Evolutionary conservation across 345 rosid genomes (phyloP).

Genomic region (Cardamine occulta): DNA sequence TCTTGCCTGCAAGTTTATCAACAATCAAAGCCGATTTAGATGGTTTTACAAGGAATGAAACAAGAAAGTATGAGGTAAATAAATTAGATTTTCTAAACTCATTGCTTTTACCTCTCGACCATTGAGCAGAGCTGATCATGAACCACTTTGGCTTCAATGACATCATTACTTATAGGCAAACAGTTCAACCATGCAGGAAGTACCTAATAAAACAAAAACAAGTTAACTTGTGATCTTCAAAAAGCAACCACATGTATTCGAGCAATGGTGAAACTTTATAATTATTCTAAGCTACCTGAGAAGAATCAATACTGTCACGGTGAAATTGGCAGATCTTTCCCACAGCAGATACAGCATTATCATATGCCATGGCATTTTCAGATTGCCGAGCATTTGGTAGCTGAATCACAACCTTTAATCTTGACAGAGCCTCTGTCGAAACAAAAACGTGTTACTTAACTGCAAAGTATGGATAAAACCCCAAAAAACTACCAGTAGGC

Average conservation of each 20-base stretch:
- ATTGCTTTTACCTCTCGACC: conserved; percentile 78
- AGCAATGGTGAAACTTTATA: background rate
- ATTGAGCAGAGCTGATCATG: conserved; percentile 94
- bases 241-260: background rate
- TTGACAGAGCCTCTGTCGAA: conserved; percentile 89
- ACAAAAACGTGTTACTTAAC: conserved; percentile 35
- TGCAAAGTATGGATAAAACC: background rate
- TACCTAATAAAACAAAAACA: conserved; percentile 51
- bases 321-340: conserved; percentile 96
- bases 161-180: conserved; percentile 88
- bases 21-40: conserved; percentile 18
- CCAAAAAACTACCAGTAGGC: conserved; percentile 5
- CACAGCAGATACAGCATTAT: conserved; percentile 98
- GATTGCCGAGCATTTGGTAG: conserved; percentile 80
- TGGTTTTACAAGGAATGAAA: background rate
- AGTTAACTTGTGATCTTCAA: conserved; percentile 1
- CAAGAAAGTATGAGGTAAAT: background rate
- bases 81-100: background rate
- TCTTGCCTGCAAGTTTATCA: conserved; percentile 71
- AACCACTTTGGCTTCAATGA: conserved; percentile 96
- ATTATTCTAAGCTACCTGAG: conserved; percentile 62
- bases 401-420: conserved; percentile 83
- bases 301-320: conserved; percentile 83
- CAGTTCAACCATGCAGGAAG: conserved; percentile 99
- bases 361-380: conserved; percentile 96